Percentiles rank a stretch among this genome's conserved stretches.
Evolutionary conservation across 345 rosid genomes (phyloP).

Genomic region (Theobroma cacao): DNA sequence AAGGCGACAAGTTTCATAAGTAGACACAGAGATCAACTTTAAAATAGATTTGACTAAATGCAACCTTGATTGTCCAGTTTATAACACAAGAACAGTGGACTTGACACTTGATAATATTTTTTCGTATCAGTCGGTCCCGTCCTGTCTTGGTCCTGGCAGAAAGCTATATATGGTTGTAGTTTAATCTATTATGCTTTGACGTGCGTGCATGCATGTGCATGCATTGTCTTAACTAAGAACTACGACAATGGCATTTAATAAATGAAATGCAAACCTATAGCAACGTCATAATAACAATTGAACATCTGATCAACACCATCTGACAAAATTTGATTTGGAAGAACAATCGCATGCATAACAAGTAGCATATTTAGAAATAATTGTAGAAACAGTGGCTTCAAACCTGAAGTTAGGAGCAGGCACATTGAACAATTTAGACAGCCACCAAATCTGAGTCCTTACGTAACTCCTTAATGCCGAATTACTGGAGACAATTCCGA

Average conservation of each 20-base stretch:
- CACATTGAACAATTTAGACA: neutral
- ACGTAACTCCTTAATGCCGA: neutral
- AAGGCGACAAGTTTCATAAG: neutral
- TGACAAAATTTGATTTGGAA: neutral
- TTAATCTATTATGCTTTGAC: neutral
- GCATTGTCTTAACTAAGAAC: neutral
- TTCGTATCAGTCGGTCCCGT: too few species aligned
- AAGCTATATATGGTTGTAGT: neutral
- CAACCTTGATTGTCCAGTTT: neutral
- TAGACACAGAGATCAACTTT: neutral
- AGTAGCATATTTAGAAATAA: neutral
- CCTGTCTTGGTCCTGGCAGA: neutral
- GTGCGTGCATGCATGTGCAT: neutral
- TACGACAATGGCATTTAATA: neutral
- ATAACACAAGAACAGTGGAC: too few species aligned
- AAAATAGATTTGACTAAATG: too few species aligned
- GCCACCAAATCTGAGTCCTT: neutral
- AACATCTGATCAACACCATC: neutral
- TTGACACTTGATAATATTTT: too few species aligned
- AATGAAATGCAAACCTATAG: neutral
- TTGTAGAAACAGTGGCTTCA: neutral
- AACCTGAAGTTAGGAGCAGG: neutral
- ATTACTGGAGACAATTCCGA: constrained; percentile 69
- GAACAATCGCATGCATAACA: neutral
- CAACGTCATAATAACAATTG: neutral